phyloP scores from a whole-genome alignment of 805 yeast species.

The Torulaspora delbrueckii region DNA sequence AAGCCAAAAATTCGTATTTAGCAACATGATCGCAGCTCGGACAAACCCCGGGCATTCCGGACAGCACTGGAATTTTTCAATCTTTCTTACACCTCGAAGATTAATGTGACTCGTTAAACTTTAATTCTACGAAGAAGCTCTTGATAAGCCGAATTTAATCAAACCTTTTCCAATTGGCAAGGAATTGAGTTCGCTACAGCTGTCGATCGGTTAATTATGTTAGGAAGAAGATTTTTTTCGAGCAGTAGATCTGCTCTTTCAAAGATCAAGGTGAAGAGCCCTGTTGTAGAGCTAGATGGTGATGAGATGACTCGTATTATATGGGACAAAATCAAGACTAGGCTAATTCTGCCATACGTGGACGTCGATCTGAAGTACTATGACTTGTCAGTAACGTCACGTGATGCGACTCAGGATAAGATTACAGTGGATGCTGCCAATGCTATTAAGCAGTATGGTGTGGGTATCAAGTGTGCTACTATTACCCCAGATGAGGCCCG shows the following conservation, averaged over 20 bases:
- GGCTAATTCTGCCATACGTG: conserved; percentile 61
- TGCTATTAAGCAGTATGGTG: conserved; percentile 70
- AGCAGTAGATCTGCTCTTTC: conserved; percentile 29
- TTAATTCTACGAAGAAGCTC: background rate
- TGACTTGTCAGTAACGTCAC: conserved; percentile 61
- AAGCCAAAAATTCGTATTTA: background rate
- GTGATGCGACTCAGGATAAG: conserved; percentile 69
- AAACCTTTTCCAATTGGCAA: background rate
- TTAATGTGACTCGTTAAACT: background rate
- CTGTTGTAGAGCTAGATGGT: conserved; percentile 77
- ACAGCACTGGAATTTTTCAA: background rate
- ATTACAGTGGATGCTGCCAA: conserved; percentile 75
- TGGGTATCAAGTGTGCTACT: conserved; percentile 81
- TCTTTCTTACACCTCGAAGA: background rate
- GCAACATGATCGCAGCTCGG: background rate
- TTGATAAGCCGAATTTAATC: background rate
- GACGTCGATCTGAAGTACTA: conserved; percentile 72
- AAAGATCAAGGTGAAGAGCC: conserved; percentile 66
- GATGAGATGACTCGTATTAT: conserved; percentile 85
- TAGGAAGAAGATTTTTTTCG: conserved; percentile 25
- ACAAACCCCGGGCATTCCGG: background rate
- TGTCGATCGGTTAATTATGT: conserved; percentile 9
- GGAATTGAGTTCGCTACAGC: background rate
- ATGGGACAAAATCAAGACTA: conserved; percentile 69
- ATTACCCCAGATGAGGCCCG: conserved; percentile 80